Evolutionary conservation across 2,329 filamentous ascomycete species (phyloP).

Genomic region (Triangularia setosa): DNA sequence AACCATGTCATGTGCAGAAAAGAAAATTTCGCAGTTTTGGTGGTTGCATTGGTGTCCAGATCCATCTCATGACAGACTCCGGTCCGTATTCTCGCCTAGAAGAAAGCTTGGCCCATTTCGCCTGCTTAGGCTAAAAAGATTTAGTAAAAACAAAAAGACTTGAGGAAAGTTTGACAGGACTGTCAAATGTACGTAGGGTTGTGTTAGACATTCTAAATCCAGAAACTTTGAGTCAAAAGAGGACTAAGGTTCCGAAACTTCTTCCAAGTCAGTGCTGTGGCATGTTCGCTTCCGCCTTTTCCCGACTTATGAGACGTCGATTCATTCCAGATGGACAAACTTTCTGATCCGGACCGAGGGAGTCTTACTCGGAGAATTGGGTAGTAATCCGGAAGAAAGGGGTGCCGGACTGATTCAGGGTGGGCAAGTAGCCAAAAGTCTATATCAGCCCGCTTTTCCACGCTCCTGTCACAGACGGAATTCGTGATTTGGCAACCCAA

Average conservation of each 20-base stretch:
- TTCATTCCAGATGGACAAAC: constrained; percentile 6
- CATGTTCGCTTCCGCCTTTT: background rate
- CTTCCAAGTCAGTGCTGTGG: background rate
- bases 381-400: background rate
- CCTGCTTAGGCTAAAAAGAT: constrained; percentile 5
- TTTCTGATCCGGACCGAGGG: background rate
- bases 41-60: background rate
- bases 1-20: too few species aligned
- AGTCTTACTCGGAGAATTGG: background rate
- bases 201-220: constrained; percentile 12
- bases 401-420: background rate
- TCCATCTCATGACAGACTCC: background rate
- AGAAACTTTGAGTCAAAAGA: background rate
- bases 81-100: background rate
- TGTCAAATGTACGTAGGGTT: background rate
- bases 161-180: background rate
- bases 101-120: constrained; percentile 11
- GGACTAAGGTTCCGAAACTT: constrained; percentile 8
- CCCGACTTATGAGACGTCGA: background rate
- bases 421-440: background rate
- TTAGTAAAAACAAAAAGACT: background rate
- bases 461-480: background rate
- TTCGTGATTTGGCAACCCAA: background rate
- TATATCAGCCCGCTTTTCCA: background rate
- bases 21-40: background rate